Conservation (phyloP, 2,329 filamentous ascomycete species). For the Colletotrichum caudatum region DNA sequence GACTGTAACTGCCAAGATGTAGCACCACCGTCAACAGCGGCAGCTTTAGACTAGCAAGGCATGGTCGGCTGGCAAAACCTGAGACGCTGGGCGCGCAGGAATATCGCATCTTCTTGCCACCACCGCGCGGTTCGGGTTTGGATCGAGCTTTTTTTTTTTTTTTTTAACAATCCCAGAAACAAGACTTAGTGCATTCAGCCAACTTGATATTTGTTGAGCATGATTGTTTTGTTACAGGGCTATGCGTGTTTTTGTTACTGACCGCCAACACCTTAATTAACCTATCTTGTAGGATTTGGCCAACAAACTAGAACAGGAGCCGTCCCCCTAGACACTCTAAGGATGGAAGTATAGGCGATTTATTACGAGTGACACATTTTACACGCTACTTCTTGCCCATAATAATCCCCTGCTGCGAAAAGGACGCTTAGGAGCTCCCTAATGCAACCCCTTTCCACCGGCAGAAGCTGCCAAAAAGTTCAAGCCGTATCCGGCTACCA, state of each 20-base stretch:
- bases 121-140: not conserved
- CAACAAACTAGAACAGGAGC: slow-evolving; percentile 7
- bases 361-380: not conserved
- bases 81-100: not conserved
- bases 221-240: accelerated
- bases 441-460: not conserved
- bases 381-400: not conserved
- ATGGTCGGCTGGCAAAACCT: slow-evolving; percentile 13
- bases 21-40: slow-evolving; percentile 16
- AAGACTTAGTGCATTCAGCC: not conserved
- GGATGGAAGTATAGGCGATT: slow-evolving; percentile 22
- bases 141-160: not conserved
- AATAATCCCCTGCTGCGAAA: not conserved
- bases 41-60: slow-evolving; percentile 18
- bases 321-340: slow-evolving; percentile 1
- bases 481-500: slow-evolving; percentile 3
- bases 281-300: not conserved
- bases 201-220: not conserved
- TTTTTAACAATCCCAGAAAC: not conserved
- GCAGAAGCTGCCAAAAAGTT: slow-evolving; percentile 9
- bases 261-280: not conserved
- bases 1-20: slow-evolving; percentile 26
- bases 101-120: not conserved
- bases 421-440: slow-evolving; percentile 5
- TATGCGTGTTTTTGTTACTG: not conserved